Evolutionary conservation across 345 rosid genomes (phyloP).

Genomic region (Arabidopsis arenosa): DNA sequence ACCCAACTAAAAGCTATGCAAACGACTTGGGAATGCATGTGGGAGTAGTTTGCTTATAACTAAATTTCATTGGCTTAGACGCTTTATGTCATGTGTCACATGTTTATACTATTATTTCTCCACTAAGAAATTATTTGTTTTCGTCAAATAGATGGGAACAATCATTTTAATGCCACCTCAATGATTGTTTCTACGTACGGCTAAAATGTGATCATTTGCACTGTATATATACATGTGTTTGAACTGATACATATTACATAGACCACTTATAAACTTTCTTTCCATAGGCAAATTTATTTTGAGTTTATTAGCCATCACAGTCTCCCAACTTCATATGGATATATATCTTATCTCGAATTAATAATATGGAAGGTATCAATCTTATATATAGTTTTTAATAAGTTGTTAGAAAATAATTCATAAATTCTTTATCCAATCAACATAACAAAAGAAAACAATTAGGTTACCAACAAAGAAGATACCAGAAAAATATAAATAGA

Average conservation of each 20-base stretch:
- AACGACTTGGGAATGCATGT: slow-evolving; percentile 39
- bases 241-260: slow-evolving; percentile 9
- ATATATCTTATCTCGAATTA: too few species aligned
- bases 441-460: too few species aligned
- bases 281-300: neutral
- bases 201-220: neutral
- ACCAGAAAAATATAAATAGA: too few species aligned
- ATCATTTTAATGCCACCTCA: slow-evolving; percentile 31
- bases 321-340: neutral
- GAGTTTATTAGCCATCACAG: neutral
- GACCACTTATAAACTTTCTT: neutral
- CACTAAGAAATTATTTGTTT: neutral
- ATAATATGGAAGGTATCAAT: too few species aligned
- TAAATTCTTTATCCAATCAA: too few species aligned
- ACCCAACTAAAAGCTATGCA: slow-evolving; percentile 37
- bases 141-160: slow-evolving; percentile 34
- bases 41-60: slow-evolving; percentile 36
- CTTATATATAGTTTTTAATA: too few species aligned
- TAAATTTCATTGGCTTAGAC: slow-evolving; percentile 25
- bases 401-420: too few species aligned
- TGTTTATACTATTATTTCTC: slow-evolving; percentile 32
- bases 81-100: slow-evolving; percentile 41
- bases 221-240: neutral
- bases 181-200: slow-evolving; percentile 43
- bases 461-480: too few species aligned